Evolutionary conservation across 768 basidiomycete genomes (phyloP).

Genomic region (Psilocybe cyanescens): DNA sequence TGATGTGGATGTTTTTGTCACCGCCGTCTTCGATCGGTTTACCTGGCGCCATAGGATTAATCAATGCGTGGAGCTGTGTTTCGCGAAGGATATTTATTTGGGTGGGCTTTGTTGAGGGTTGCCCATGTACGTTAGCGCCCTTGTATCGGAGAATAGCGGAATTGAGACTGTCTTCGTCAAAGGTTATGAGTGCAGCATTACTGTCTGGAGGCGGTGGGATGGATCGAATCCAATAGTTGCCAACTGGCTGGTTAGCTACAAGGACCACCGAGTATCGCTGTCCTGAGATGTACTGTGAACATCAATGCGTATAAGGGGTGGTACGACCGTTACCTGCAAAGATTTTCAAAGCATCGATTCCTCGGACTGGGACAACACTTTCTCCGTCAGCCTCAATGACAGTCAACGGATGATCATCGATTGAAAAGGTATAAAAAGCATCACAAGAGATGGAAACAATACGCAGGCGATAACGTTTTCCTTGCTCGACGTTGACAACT

Average conservation of each 20-base stretch:
- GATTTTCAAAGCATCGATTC: constrained; percentile 46
- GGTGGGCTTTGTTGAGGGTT: constrained; percentile 40
- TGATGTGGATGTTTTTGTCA: constrained; percentile 43
- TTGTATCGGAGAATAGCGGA: constrained; percentile 56
- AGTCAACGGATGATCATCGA: constrained; percentile 50
- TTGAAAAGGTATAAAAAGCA: constrained; percentile 45
- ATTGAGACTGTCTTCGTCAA: constrained; percentile 32
- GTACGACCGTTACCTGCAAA: constrained; percentile 26
- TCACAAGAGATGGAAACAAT: constrained; percentile 55
- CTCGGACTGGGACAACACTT: constrained; percentile 40
- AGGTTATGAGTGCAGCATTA: not conserved
- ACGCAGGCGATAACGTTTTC: constrained; percentile 57
- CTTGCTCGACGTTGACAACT: constrained; percentile 44
- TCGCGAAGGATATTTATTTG: constrained; percentile 37
- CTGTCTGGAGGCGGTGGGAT: constrained; percentile 23
- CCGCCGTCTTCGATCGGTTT: constrained; percentile 38
- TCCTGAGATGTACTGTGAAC: not conserved
- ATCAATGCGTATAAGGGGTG: no score
- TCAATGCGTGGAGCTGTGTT: constrained; percentile 35
- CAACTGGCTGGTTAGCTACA: not conserved
- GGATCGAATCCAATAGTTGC: constrained; percentile 33
- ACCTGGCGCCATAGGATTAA: constrained; percentile 34
- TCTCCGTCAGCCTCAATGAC: constrained; percentile 58
- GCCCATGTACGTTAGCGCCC: constrained; percentile 39
- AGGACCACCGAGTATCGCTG: constrained; percentile 41